Conservation (phyloP, 148 eudicot species). For the Nyssa sinensis region DNA sequence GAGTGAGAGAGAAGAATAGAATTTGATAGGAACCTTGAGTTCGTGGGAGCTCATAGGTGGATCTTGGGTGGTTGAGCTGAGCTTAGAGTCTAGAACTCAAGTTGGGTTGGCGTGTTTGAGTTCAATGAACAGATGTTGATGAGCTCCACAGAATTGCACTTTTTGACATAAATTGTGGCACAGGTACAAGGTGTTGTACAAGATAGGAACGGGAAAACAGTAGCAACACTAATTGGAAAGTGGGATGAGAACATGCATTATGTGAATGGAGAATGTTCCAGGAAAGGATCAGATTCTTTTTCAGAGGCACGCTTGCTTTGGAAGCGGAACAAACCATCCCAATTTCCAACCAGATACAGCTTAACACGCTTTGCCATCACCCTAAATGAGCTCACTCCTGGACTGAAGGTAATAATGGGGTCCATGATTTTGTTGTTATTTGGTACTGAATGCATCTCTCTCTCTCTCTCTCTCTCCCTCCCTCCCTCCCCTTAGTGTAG, state of each 20-base stretch:
- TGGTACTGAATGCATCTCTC: neutral
- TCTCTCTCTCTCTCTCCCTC: too few species aligned
- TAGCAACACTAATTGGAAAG: slow-evolving; percentile 15
- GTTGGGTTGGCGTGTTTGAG: too few species aligned
- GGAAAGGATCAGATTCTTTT: slow-evolving; percentile 16
- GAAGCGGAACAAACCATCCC: slow-evolving; percentile 18
- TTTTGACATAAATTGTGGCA: too few species aligned
- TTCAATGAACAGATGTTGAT: too few species aligned
- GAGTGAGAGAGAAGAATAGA: too few species aligned
- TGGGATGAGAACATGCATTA: slow-evolving; percentile 20
- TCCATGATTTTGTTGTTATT: neutral
- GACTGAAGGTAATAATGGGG: slow-evolving; percentile 22
- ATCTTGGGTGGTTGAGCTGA: too few species aligned
- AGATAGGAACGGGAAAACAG: slow-evolving; percentile 14
- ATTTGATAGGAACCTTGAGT: too few species aligned
- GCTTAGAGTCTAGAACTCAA: too few species aligned
- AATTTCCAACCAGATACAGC: slow-evolving; percentile 25
- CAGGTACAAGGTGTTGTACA: slow-evolving; percentile 23
- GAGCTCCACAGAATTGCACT: too few species aligned
- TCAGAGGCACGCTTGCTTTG: slow-evolving; percentile 17
- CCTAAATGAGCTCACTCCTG: slow-evolving; percentile 34
- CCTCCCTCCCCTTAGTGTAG: neutral
- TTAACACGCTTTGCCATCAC: slow-evolving; percentile 30
- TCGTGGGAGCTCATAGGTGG: too few species aligned
- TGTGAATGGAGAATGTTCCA: slow-evolving; percentile 5